Conservation (phyloP, 257 asterid genomes). For the Echites panduratus region DNA sequence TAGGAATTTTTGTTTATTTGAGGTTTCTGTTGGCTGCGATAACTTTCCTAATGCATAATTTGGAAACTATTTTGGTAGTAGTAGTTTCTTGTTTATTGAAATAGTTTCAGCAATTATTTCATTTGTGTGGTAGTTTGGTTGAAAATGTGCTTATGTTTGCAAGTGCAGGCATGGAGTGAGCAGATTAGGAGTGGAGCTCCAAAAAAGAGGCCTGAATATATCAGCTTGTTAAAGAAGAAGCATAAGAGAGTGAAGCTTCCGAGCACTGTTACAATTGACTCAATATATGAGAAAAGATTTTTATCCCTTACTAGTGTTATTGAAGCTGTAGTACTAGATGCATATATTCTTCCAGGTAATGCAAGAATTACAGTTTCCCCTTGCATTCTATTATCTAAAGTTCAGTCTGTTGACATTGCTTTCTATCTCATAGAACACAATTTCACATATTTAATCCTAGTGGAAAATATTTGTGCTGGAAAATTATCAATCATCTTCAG, state of each 20-base stretch:
- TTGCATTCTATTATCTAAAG: not conserved
- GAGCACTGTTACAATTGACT: conserved; percentile 68
- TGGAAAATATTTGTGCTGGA: not conserved
- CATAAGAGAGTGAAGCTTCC: conserved; percentile 67
- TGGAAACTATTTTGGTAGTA: too few relatives aligned
- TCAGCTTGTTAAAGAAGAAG: conserved; percentile 54
- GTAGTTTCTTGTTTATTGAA: not conserved
- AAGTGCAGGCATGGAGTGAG: conserved; percentile 83
- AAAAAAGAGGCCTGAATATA: conserved; percentile 56
- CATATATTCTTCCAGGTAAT: conserved; percentile 78
- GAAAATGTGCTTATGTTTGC: conserved; percentile 17
- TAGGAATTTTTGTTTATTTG: not conserved
- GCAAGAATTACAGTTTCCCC: not conserved
- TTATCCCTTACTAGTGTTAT: conserved; percentile 70
- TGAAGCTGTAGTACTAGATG: conserved; percentile 78
- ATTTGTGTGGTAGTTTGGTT: conserved; percentile 1
- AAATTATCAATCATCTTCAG: not conserved
- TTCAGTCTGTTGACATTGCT: not conserved
- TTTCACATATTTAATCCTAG: not conserved
- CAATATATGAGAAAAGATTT: conserved; percentile 75
- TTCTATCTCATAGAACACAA: not conserved
- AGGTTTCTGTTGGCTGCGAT: not conserved
- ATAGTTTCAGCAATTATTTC: not conserved
- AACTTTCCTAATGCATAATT: not conserved
- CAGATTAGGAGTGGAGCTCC: conserved; percentile 71